These are phyloP conservation scores for Stevia rebaudiana DNA, from an alignment of 140 eudicot species.

Conservation along the genomic window DNA sequence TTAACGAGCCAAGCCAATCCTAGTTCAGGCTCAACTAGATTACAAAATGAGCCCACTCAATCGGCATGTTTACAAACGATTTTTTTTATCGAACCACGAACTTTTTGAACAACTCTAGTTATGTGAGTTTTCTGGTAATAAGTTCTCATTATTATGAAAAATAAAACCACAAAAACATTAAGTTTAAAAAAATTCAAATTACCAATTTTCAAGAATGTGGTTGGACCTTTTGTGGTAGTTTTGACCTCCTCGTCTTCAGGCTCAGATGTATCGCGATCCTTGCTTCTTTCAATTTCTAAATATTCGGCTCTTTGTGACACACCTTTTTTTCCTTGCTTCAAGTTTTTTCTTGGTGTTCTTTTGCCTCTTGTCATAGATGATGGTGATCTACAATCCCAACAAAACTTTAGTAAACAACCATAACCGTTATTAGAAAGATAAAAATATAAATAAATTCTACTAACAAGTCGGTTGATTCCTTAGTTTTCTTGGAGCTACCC, in stretches of 20 bases:
- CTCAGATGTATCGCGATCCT: conserved; percentile 23
- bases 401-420: conserved; percentile 22
- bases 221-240: conserved; percentile 12
- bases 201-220: not conserved
- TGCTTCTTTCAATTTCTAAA: conserved; percentile 33
- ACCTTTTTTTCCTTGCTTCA: conserved; percentile 38
- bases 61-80: too few species aligned
- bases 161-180: not conserved
- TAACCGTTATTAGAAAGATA: not conserved
- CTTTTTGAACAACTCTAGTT: too few species aligned
- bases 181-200: not conserved
- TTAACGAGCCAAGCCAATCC: too few species aligned
- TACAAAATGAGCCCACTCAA: too few species aligned
- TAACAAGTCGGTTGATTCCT: conserved; percentile 44
- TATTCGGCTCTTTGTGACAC: conserved; percentile 32
- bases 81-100: too few species aligned
- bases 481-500: conserved; percentile 35
- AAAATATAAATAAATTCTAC: conserved; percentile 20
- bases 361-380: conserved; percentile 58
- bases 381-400: conserved; percentile 45
- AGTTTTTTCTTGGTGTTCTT: conserved; percentile 64
- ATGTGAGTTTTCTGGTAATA: too few species aligned
- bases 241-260: conserved; percentile 23
- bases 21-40: too few species aligned
- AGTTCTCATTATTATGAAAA: too few species aligned